Conservation (phyloP, 1,284 basidiomycete genomes). For the Ustilago sp. region DNA sequence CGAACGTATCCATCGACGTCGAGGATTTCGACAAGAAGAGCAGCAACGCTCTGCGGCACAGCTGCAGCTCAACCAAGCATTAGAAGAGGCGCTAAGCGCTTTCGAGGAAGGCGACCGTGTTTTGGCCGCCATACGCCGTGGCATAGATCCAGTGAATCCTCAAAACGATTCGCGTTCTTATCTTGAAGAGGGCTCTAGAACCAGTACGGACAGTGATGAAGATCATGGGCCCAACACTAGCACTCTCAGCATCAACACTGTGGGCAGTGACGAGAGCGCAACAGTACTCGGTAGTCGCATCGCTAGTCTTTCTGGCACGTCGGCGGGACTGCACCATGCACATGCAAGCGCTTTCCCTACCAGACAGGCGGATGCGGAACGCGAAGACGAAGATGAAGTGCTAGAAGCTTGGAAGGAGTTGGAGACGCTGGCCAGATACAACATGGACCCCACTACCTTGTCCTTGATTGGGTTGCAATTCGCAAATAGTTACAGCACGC, state of each 20-base stretch:
- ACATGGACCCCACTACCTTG: slow-evolving; percentile 59
- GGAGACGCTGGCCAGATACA: slow-evolving; percentile 43
- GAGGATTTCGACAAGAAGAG: slow-evolving; percentile 16
- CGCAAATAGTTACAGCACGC: slow-evolving; percentile 23
- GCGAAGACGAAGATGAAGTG: slow-evolving; percentile 42
- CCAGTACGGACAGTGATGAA: slow-evolving; percentile 44
- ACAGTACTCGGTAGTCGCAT: slow-evolving; percentile 45
- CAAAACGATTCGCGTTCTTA: neutral
- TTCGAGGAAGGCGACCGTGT: slow-evolving; percentile 36
- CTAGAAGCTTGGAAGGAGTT: slow-evolving; percentile 44
- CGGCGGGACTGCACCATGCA: slow-evolving; percentile 21
- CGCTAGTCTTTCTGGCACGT: slow-evolving; percentile 33
- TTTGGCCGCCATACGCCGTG: slow-evolving; percentile 34
- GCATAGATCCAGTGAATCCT: neutral
- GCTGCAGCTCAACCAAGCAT: slow-evolving; percentile 44
- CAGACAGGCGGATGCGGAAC: slow-evolving; percentile 8
- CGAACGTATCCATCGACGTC: slow-evolving; percentile 20
- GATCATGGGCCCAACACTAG: slow-evolving; percentile 44
- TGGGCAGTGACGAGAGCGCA: slow-evolving; percentile 50
- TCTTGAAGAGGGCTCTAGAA: slow-evolving; percentile 10
- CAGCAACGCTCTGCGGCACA: slow-evolving; percentile 36
- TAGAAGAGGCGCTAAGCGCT: slow-evolving; percentile 45
- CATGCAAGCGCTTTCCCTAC: neutral
- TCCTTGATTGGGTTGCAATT: slow-evolving; percentile 55
- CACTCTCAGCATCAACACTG: slow-evolving; percentile 50